A percentile compares a stretch with the other conserved stretches of the same genome.
Conservation (phyloP, 2,329 filamentous ascomycete species). For the Zymoseptoria ardabiliae region DNA sequence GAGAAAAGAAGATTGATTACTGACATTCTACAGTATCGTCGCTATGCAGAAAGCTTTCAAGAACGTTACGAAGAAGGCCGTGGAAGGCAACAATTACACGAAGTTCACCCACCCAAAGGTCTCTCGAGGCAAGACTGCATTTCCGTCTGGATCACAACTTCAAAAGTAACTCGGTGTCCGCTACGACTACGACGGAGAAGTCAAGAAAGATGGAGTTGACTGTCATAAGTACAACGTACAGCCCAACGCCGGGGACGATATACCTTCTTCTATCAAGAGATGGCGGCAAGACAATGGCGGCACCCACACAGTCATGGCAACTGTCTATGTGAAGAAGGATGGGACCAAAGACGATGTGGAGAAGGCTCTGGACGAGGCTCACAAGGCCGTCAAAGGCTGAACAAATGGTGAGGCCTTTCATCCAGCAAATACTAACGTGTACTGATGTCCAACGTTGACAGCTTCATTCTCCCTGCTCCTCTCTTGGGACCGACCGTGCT, state of each 20-base stretch:
- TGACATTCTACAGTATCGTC: no score
- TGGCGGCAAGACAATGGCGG: constrained; percentile 26
- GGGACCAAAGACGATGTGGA: constrained; percentile 16
- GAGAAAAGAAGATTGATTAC: no score
- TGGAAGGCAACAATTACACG: constrained; percentile 2
- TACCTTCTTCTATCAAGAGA: constrained; percentile 22
- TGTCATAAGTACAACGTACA: constrained; percentile 4
- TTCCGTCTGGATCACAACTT: not conserved
- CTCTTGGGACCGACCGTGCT: no score
- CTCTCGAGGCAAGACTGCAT: constrained; percentile 1
- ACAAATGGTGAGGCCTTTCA: no score
- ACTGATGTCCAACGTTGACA: no score
- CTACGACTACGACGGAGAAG: constrained; percentile 4
- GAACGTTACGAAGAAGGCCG: constrained; percentile 1
- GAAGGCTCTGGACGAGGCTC: constrained; percentile 3
- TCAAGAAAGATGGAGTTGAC: not conserved
- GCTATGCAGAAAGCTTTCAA: constrained; percentile 1
- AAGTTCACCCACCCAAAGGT: constrained; percentile 4
- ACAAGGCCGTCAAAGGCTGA: constrained; percentile 1
- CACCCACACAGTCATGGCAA: constrained; percentile 27
- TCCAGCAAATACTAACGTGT: no score
- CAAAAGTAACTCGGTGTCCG: not conserved
- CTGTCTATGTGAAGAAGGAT: constrained; percentile 19
- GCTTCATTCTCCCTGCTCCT: no score
- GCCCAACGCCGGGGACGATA: constrained; percentile 12